Base-by-base conservation (phyloP, 2,329 filamentous ascomycete genomes). In the Pezicula neosporulosa region DNA sequence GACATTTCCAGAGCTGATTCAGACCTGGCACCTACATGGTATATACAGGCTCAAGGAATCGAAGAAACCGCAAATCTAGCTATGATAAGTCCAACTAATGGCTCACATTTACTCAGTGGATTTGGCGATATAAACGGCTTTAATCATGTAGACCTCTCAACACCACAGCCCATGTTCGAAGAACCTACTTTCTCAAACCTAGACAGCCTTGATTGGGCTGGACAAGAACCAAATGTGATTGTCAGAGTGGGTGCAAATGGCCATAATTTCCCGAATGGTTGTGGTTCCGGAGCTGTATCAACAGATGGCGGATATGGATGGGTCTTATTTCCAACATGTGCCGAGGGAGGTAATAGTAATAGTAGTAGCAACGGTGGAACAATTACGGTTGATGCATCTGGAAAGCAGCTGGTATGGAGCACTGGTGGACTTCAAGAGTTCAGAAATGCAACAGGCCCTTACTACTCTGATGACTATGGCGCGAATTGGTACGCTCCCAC, bases 61-160 rank as follows among this genome's bases (percentile, higher is more conserved):
- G 55, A 57, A 49, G 51, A 54, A 39, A 57, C 53, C n/a, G 52
- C 55, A 13, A 50, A 52, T n/a, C 24, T 55, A 8, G 41, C 52
- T 39, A 27, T 57, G n/a, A 49, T 53, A n/a, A 54, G 51, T 28
- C 50, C 55, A 4, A 47, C 49, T 7, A 39, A 44, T 28, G 55
- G 55, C 21, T 50, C 52, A 15, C 21, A 54, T 33, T 47, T 57
- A 16, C 46, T 53, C 30, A 55, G 49, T 39, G 55, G 52, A 6
- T 43, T 57, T 10, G 55, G 55, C 38, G 55, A 57, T 19, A 52
- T 55, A 39, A 49, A 38, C 3, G 28, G 28, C 28, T 30, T 30
- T 12, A 30, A 30, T 12, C 54, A 56, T 37, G 41, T 36, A 18
- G 49, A 54, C 24, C 41, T 56, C 7, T 44, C 42, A 16, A 24